Percentiles rank a stretch among this genome's conserved stretches.
These are phyloP conservation scores for Sporothrix luriei DNA, from an alignment of 2,329 filamentous ascomycete species.

Conservation along the genomic window DNA sequence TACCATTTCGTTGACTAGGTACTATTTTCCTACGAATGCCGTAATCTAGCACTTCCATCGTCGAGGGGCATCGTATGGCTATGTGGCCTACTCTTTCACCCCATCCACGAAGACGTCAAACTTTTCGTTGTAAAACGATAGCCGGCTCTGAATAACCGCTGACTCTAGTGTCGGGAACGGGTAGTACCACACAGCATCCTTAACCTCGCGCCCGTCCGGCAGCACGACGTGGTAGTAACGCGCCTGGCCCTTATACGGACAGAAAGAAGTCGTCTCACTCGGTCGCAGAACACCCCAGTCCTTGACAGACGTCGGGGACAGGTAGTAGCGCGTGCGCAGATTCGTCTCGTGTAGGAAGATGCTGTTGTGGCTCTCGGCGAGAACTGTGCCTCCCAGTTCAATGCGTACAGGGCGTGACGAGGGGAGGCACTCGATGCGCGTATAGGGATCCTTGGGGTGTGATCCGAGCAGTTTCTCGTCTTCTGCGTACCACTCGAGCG, in stretches of 20 bases:
- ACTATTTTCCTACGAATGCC: no score
- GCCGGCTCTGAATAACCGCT: slow-evolving; percentile 51
- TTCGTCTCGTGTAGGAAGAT: slow-evolving; percentile 64
- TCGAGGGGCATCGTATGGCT: no score
- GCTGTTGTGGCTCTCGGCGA: slow-evolving; percentile 51
- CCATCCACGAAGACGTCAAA: slow-evolving; percentile 65
- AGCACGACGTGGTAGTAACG: slow-evolving; percentile 62
- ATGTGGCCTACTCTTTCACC: slow-evolving; percentile 15
- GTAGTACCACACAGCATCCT: slow-evolving; percentile 60
- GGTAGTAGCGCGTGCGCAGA: slow-evolving; percentile 61
- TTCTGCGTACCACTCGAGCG: slow-evolving; percentile 45
- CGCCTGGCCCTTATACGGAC: slow-evolving; percentile 69
- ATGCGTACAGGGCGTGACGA: slow-evolving; percentile 59
- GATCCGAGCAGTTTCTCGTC: slow-evolving; percentile 44
- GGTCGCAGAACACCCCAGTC: slow-evolving; percentile 50
- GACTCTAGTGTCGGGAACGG: slow-evolving; percentile 59
- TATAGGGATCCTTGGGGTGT: slow-evolving; percentile 69
- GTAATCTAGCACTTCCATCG: no score
- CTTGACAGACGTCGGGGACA: slow-evolving; percentile 54
- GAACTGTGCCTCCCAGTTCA: slow-evolving; percentile 48
- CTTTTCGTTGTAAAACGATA: slow-evolving; percentile 71
- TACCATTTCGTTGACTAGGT: neutral
- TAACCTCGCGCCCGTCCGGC: slow-evolving; percentile 45
- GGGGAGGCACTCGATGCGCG: slow-evolving; percentile 62
- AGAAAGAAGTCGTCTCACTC: slow-evolving; percentile 58